Conservation (phyloP, 306 rosid species). For the Cicer chorassanicum region DNA sequence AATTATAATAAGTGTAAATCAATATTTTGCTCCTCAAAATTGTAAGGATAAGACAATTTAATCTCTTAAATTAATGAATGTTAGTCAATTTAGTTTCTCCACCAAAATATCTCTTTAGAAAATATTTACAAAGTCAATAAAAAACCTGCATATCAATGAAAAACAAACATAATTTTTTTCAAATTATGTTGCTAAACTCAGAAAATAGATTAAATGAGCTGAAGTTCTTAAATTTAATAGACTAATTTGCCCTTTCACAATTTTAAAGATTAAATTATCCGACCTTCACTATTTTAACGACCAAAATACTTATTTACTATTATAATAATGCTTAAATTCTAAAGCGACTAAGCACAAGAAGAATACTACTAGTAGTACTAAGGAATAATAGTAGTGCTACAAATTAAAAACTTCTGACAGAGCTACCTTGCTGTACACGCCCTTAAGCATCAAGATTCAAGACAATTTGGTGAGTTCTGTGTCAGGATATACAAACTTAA, state of each 20-base stretch:
- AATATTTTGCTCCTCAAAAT: too few relatives aligned
- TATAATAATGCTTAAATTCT: background rate
- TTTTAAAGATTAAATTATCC: background rate
- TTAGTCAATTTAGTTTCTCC: too few relatives aligned
- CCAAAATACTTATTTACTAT: background rate
- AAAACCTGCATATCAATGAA: too few relatives aligned
- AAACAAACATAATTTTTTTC: too few relatives aligned
- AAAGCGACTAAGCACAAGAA: conserved; percentile 21
- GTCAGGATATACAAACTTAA: conserved; percentile 24
- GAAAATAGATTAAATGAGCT: too few relatives aligned
- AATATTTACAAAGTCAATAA: too few relatives aligned
- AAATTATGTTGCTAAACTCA: too few relatives aligned
- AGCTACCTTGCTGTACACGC: conserved; percentile 40
- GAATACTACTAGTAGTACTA: background rate
- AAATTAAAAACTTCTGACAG: conserved; percentile 30
- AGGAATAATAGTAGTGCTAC: conserved; percentile 11
- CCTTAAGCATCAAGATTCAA: conserved; percentile 44
- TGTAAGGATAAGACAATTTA: too few relatives aligned
- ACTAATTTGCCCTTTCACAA: background rate
- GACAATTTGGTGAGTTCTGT: conserved; percentile 39
- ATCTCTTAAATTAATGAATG: too few relatives aligned
- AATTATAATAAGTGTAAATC: too few relatives aligned
- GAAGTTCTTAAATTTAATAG: too few relatives aligned
- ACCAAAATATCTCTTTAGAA: too few relatives aligned
- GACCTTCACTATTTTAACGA: background rate